Evolutionary conservation across 306 rosid genomes (phyloP).

Genomic region (Nissolia schottii): DNA sequence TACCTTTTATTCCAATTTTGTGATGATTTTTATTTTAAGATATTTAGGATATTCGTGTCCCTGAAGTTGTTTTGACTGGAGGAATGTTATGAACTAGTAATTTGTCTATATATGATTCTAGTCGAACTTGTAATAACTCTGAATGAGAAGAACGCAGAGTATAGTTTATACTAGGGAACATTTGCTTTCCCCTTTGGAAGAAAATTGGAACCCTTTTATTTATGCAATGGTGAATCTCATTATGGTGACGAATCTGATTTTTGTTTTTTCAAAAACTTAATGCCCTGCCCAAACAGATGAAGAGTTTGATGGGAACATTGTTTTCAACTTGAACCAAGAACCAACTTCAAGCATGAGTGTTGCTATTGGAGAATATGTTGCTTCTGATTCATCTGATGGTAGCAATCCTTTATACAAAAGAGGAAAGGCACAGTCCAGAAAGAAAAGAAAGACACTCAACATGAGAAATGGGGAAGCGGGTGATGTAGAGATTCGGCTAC

Average conservation of each 20-base stretch:
- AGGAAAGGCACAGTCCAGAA: conserved; percentile 16
- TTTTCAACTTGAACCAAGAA: conserved; percentile 22
- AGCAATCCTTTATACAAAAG: neutral
- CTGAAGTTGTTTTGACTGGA: neutral
- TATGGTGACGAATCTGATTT: neutral
- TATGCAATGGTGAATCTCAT: neutral
- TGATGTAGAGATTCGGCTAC: neutral
- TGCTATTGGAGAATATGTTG: neutral
- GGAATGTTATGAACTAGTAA: neutral
- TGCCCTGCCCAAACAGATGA: conserved; percentile 20
- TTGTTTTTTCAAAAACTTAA: neutral
- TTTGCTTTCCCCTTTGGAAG: neutral
- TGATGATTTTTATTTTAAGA: neutral
- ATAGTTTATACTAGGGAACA: neutral
- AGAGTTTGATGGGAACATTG: neutral
- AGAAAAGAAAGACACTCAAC: neutral
- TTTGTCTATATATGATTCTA: neutral
- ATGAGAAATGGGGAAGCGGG: conserved; percentile 6
- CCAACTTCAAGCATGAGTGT: conserved; percentile 5
- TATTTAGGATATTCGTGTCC: neutral
- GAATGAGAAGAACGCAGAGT: neutral
- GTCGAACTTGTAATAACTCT: neutral
- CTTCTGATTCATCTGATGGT: conserved; percentile 26
- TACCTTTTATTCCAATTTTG: neutral
- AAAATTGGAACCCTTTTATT: neutral